Evolutionary conservation across 1,139 yeast genomes (phyloP).

Genomic region (Wickerhamomyces sp.): DNA sequence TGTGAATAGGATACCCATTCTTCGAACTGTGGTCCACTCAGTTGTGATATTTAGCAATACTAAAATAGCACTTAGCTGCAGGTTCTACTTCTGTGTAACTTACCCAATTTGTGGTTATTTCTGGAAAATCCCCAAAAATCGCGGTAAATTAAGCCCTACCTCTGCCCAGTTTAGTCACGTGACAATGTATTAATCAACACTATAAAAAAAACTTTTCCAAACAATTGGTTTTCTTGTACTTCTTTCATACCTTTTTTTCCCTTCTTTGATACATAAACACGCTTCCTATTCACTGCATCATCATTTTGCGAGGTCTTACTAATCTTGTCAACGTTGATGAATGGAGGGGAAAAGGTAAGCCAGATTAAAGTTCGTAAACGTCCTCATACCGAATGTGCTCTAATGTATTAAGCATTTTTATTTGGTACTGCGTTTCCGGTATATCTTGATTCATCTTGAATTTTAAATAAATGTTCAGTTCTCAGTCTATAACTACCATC

Average conservation of each 20-base stretch:
- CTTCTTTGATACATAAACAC: conserved; percentile 37
- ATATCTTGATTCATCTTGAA: conserved; percentile 22
- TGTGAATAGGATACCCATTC: conserved; percentile 3
- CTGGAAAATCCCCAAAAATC: no score
- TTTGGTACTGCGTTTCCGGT: conserved; percentile 40
- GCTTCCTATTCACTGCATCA: conserved; percentile 62
- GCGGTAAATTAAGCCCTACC: no score
- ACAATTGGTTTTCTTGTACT: not conserved
- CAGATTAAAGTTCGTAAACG: conserved; percentile 35
- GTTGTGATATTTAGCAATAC: no score
- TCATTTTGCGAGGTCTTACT: conserved; percentile 24
- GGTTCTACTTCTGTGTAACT: no score
- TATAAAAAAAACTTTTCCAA: not conserved
- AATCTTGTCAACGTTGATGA: conserved; percentile 32
- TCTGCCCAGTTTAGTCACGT: no score
- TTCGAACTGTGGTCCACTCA: no score
- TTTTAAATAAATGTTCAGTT: not conserved
- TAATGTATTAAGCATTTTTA: conserved; percentile 9
- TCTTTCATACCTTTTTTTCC: conserved; percentile 20
- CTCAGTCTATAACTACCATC: not conserved
- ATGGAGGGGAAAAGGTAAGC: conserved; percentile 41
- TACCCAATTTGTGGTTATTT: no score
- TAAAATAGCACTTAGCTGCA: no score
- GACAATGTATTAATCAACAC: not conserved
- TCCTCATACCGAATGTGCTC: conserved; percentile 35